These are phyloP conservation scores for Colletotrichum orbiculare DNA, from an alignment of 2,329 filamentous ascomycete species.

Conservation along the genomic window DNA sequence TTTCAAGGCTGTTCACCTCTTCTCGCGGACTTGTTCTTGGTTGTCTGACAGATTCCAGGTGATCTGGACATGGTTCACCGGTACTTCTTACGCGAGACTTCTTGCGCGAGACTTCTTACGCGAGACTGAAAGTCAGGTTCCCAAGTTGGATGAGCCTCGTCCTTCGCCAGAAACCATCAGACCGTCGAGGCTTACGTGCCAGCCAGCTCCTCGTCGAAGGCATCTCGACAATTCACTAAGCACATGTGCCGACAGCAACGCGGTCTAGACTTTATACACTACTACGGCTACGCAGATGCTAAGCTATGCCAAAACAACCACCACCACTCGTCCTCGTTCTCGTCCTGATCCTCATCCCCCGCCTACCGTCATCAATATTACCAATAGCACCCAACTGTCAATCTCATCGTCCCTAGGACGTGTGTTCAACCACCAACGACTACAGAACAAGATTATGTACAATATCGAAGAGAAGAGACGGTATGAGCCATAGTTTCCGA, in stretches of 20 bases:
- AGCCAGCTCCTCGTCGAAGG: too few species aligned
- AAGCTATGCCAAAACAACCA: constrained; percentile 27
- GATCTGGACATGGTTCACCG: too few species aligned
- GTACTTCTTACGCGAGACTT: too few species aligned
- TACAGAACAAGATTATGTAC: constrained; percentile 7
- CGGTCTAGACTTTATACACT: constrained; percentile 20
- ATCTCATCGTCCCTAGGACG: too few species aligned
- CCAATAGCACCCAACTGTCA: not conserved
- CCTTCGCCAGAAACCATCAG: too few species aligned
- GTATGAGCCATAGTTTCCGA: constrained; percentile 10
- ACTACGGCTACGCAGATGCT: constrained; percentile 21
- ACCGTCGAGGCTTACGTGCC: too few species aligned
- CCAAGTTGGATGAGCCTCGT: too few species aligned
- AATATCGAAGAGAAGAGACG: not conserved
- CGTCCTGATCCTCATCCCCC: not conserved
- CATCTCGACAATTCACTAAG: not conserved
- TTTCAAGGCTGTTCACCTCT: too few species aligned
- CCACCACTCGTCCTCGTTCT: not conserved
- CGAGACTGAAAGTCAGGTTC: too few species aligned
- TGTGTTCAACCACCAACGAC: not conserved
- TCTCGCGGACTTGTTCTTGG: too few species aligned
- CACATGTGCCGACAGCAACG: not conserved
- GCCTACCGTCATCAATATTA: not conserved
- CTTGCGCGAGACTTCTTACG: too few species aligned
- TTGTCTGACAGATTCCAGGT: too few species aligned